Base-by-base conservation (phyloP, 345 rosid genomes). In the Salix arbutifolia region DNA sequence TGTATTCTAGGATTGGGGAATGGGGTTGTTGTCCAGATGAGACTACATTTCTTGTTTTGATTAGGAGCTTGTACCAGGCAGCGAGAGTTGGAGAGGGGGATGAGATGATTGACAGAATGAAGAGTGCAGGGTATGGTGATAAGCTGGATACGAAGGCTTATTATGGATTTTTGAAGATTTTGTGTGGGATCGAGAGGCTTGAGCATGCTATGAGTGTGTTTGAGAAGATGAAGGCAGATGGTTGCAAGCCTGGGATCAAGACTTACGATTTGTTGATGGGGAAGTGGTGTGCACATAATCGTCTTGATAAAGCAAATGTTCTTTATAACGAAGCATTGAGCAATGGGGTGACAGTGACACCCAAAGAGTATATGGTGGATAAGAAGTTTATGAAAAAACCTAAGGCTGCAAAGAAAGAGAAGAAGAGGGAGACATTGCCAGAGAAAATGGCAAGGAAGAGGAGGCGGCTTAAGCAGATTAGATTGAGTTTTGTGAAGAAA, bases 161-260 rank as follows among this genome's bases (percentile, higher is more conserved):
- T 79, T 96, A 92, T 31, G 89, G 88, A 30, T 88, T 92, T 80
- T 52, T 96, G 82, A 92, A 88, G 83, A 87, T 92, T 71, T 77
- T 96, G 82, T 92, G 97, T 74, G 99, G 99, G 65, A 89, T 96
- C 79, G 98, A 96, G 91, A 92, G 99, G 89, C 73, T 92, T 85
- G 96, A 96, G 79, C 99, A 96, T 74, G 97, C 96, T 1, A 84
- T 93, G 94, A 83, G 69, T 71, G 90, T 96, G 76, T 96, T 92
- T 71, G 84, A 87, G 84, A 92, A 76, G 84, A 93, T 96, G 97
- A 96, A 96, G 82, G 88, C 82, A 0, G 90, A 86, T 82, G 89
- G 91, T 17, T 82, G 91, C 80, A 86, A 87, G 68, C 99, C 97
- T 0, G 96, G 95, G 73, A 77, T 91, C 68, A 87, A 90, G 87